Evolutionary conservation across 1,139 yeast genomes (phyloP), one percentile per base, ranked within the genome.

Genomic region (Pichia norvegensis): DNA sequence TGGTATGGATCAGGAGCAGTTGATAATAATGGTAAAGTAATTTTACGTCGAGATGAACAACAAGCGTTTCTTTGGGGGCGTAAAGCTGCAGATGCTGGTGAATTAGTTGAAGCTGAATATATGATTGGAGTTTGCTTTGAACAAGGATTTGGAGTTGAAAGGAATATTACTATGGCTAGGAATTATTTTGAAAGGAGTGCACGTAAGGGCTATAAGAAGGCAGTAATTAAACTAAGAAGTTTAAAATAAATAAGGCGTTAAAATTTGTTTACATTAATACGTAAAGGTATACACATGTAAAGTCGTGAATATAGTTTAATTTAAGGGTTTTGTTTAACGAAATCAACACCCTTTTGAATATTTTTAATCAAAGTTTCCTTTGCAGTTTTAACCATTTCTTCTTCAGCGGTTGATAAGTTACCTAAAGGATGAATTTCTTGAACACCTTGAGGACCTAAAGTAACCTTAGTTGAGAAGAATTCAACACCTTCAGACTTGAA

Each of bases 401-500:
- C 78, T 70, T 84, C 94, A 54, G 74, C 78, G 44, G 65, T 70
- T 46, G 78, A 67, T 55, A 79, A 63, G 52, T 70, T 60, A 60
- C 83, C 83, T 62, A 83, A 74, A 41, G 71, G 73, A 69, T 80
- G 85, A 62, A 83, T 70, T 69, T 81, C 81, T 67, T 79, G 81
- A 56, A 86, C 87, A 74, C 99, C 99, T 55, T 81, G 72, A 67
- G 85, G 83, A 59, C 96, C 95, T 61, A 92, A 80, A 57, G 84
- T 79, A 55, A 90, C 95, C 61, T 86, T 88, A 59, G 95, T 81
- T 40, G 97, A 87, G 75, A 92, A 92, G 81, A 84, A 92, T 55
- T 83, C 92, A 61, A 90, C 83, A 62, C 88, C 92, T 65, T 83
- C 86, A 51, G 73, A 72, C 74, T 84, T 84, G 74, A 80, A 94